Evolutionary conservation across 495 filamentous ascomycete genomes (phyloP).

Genomic region (Penicillium pulvis): DNA sequence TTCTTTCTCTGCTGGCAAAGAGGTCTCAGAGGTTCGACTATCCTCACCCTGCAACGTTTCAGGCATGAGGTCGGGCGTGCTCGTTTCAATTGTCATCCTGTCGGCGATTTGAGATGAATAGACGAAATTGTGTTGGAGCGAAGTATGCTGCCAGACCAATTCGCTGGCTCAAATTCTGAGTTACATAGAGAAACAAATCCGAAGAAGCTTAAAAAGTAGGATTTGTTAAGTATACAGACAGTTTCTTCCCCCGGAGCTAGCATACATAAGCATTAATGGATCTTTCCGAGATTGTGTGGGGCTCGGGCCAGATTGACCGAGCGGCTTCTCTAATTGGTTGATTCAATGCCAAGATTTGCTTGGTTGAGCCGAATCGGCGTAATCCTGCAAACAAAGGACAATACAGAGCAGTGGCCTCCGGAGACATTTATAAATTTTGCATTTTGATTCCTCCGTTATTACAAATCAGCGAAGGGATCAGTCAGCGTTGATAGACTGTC

Average conservation of each 20-base stretch:
- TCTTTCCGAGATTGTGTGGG: not conserved
- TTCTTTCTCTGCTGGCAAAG: not conserved
- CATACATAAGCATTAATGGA: not conserved
- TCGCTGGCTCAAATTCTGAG: too few relatives aligned
- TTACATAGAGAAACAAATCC: too few relatives aligned
- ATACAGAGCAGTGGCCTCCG: not conserved
- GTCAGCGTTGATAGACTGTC: too few relatives aligned
- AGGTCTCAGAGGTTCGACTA: not conserved
- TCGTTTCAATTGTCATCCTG: not conserved
- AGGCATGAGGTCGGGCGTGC: not conserved
- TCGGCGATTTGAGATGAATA: not conserved
- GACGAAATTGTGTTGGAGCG: too few relatives aligned
- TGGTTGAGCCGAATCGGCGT: not conserved
- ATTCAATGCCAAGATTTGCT: not conserved
- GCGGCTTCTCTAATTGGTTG: not conserved
- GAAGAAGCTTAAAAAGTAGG: not conserved
- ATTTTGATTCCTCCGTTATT: constrained; percentile 4
- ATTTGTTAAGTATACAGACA: not conserved
- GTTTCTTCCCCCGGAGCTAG: not conserved
- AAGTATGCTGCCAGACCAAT: too few relatives aligned
- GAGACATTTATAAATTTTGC: not conserved
- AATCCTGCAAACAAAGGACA: not conserved
- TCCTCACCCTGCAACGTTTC: not conserved
- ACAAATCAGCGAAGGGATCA: too few relatives aligned
- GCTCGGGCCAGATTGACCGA: not conserved